A percentile compares a stretch with the other conserved stretches of the same genome.
Conservation (phyloP, 352 stramenopile genomes). For the Phytopythium mirpurense region DNA sequence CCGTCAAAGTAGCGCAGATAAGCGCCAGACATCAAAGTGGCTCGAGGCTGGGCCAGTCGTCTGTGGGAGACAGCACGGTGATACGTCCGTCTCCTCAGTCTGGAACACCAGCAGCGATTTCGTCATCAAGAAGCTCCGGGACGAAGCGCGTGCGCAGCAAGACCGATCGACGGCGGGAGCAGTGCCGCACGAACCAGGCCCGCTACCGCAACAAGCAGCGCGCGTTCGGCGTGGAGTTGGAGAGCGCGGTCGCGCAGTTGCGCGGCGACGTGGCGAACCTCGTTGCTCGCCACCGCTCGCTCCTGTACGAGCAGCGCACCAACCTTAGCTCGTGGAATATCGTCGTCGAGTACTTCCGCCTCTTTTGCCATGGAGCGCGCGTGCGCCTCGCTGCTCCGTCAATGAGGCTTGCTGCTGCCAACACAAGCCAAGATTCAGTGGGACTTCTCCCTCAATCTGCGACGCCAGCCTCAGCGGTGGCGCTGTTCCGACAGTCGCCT, state of each 20-base stretch:
- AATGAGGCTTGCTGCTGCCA: too few relatives aligned
- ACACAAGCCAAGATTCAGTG: too few relatives aligned
- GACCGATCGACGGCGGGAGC: conserved; percentile 32
- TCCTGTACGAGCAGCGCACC: conserved; percentile 1
- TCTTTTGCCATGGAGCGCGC: conserved; percentile 16
- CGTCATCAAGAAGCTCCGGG: too few relatives aligned
- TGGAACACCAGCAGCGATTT: too few relatives aligned
- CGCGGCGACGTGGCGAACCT: conserved; percentile 17
- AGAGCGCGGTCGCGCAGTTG: conserved; percentile 13
- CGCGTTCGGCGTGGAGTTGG: conserved; percentile 10
- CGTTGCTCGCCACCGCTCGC: conserved; percentile 11
- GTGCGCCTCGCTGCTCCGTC: background rate
- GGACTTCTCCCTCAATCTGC: too few relatives aligned
- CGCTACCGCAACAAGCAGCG: conserved; percentile 36
- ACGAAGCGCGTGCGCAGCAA: conserved; percentile 35
- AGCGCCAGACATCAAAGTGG: too few relatives aligned
- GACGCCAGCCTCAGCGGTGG: background rate
- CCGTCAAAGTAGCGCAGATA: too few relatives aligned
- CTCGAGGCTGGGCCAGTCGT: background rate
- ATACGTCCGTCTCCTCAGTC: too few relatives aligned
- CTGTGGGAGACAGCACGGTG: background rate
- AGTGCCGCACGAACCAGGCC: conserved; percentile 41
- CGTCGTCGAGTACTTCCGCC: conserved; percentile 14
- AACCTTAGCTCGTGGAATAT: conserved; percentile 10
- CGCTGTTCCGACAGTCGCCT: background rate